Evolutionary conservation across 2,329 filamentous ascomycete species (phyloP), one percentile per base, ranked within the genome.

Genomic region (Rhynchosporium agropyri): DNA sequence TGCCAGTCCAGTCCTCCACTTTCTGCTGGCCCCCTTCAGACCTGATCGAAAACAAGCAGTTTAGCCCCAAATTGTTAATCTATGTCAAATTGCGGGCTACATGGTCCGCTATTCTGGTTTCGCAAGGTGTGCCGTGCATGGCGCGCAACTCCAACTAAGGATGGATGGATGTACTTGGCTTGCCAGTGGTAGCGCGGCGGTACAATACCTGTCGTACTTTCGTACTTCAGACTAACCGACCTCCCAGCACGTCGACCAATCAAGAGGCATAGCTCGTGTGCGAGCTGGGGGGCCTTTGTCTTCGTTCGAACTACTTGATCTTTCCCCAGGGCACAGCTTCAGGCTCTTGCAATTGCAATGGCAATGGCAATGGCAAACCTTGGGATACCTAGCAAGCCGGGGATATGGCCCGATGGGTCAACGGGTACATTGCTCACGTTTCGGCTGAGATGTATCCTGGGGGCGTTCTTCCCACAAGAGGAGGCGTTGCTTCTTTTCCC

Each of bases 401-500:
- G 42, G 54, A 33, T 45, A 57, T 57, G 54, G 54, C 54, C 54
- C 40, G 54, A 57, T 57, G 54, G 54, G 54, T 57, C 45, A 57
- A 57, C 33, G 54, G 54, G 45, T 57, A n/a, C 38, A 45, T n/a
- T 1, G 40, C 29, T 57, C 54, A 57, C 54, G 54, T 57, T 38
- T 45, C 38, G 53, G 26, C 8, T 3, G 5, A 15, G 26, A 40
- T 20, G 13, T 28, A 8, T 20, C 20, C 20, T 20, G 20, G 20
- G 29, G 42, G 40, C 42, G 40, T 29, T 31, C 5, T 56, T 46
- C 28, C 53, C 29, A 57, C 38, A 40, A 36, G 54, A 36, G 28
- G 54, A 57, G 54, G 54, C 54, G 42, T 46, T 57, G 40, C 42
- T 57, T 46, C 54, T 57, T 57, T 57, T 46, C 42, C 45, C 54